phyloP scores from a whole-genome alignment of 192 early-diverging fungal species.

The Backusella sp. region DNA sequence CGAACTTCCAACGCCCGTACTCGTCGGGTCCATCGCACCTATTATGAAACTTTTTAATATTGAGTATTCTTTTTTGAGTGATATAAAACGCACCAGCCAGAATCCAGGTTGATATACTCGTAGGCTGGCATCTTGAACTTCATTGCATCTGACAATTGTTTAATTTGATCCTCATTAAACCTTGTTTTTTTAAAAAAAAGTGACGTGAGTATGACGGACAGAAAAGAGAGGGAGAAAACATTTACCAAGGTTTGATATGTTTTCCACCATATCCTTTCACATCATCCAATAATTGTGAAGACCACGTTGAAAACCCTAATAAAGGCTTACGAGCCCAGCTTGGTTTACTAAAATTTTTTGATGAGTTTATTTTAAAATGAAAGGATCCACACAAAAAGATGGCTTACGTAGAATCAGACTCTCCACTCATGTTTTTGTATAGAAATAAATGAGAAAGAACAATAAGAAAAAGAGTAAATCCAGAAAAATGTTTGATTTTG shows the following conservation, averaged over 20 bases:
- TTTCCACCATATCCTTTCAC: constrained; percentile 32
- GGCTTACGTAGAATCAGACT: neutral
- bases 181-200: neutral
- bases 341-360: neutral
- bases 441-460: neutral
- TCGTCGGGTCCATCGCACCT: constrained; percentile 19
- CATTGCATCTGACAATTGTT: constrained; percentile 28
- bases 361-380: too few relatives aligned
- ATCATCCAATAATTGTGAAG: constrained; percentile 32
- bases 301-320: constrained; percentile 36
- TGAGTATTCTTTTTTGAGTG: neutral
- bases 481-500: neutral
- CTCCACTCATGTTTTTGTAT: too few relatives aligned
- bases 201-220: neutral
- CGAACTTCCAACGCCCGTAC: constrained; percentile 26
- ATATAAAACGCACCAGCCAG: constrained; percentile 17
- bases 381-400: neutral
- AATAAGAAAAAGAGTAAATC: neutral
- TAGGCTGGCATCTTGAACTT: constrained; percentile 28
- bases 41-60: neutral
- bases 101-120: constrained; percentile 33
- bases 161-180: constrained; percentile 32
- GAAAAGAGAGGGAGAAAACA: neutral
- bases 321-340: constrained; percentile 24
- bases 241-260: constrained; percentile 29